phyloP scores from a whole-genome alignment of 495 filamentous ascomycete genomes.

The Aspergillus carlsbadensis region DNA sequence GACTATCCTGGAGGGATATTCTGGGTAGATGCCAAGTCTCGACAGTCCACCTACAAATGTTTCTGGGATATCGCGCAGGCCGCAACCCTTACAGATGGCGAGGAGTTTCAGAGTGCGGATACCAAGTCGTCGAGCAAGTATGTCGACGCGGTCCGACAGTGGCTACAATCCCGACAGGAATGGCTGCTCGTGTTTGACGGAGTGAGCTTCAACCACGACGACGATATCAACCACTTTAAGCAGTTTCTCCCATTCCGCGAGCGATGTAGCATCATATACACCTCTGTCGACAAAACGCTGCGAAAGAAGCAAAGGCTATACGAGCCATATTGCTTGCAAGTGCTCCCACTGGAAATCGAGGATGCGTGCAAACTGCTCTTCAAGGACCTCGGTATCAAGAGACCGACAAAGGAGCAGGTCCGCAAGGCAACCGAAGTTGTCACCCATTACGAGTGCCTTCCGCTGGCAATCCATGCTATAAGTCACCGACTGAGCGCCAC shows the following conservation, averaged over 20 bases:
- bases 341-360: conserved; percentile 58
- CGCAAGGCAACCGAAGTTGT: conserved; percentile 65
- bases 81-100: conserved; percentile 48
- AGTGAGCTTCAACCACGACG: conserved; percentile 60
- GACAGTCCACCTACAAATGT: conserved; percentile 60
- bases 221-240: conserved; percentile 55
- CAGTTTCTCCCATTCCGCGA: conserved; percentile 69
- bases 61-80: conserved; percentile 76
- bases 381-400: conserved; percentile 53
- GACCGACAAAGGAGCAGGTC: conserved; percentile 54
- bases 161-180: conserved; percentile 67
- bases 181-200: conserved; percentile 82
- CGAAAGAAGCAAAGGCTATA: conserved; percentile 67
- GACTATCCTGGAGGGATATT: conserved; percentile 76
- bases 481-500: conserved; percentile 72
- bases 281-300: conserved; percentile 66
- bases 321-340: conserved; percentile 69
- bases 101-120: conserved; percentile 35
- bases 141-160: conserved; percentile 60
- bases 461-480: conserved; percentile 76
- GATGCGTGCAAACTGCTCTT: conserved; percentile 59
- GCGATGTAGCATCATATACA: conserved; percentile 73
- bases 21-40: conserved; percentile 72
- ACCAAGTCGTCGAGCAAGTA: conserved; percentile 51
- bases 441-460: conserved; percentile 66